Evolutionary conservation across 805 yeast genomes (phyloP).

Genomic region (Wickerhamiella bombiphila): DNA sequence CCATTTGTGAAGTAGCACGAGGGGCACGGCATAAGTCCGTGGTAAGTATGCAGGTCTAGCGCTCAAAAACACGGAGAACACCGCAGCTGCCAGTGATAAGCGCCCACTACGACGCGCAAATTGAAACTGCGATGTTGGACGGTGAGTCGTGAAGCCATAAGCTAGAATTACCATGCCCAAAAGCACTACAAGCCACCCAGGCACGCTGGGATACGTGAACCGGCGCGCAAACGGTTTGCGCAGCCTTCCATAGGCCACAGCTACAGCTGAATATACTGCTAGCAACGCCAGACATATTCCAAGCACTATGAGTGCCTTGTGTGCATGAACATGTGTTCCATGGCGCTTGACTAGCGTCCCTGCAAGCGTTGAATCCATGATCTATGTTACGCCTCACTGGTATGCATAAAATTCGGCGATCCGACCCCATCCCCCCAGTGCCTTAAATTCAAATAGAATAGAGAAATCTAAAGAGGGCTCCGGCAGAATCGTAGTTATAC

Average conservation of each 20-base stretch:
- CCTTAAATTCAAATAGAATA: too few relatives aligned
- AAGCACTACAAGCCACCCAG: conserved; percentile 4
- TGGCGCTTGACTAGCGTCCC: conserved; percentile 13
- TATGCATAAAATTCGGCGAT: neutral
- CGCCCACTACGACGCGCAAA: conserved; percentile 70
- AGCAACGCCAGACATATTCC: conserved; percentile 5
- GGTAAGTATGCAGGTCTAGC: conserved; percentile 79
- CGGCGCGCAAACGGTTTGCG: conserved; percentile 2
- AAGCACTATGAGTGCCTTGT: conserved; percentile 11
- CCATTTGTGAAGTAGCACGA: conserved; percentile 84
- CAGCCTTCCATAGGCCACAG: conserved; percentile 3
- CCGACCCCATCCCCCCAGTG: neutral
- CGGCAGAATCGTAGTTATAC: too few relatives aligned
- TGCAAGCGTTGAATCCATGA: too few relatives aligned
- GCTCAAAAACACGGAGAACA: conserved; percentile 59
- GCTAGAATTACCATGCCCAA: conserved; percentile 5
- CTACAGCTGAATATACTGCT: conserved; percentile 9
- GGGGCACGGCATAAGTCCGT: conserved; percentile 47
- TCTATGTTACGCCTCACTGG: neutral
- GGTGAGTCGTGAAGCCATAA: conserved; percentile 10
- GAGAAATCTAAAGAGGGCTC: too few relatives aligned
- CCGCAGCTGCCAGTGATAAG: conserved; percentile 58
- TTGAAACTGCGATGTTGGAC: conserved; percentile 9
- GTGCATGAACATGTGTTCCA: conserved; percentile 13
- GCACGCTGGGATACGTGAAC: conserved; percentile 5